Base-by-base conservation (phyloP, 176 grass and related monocot species). In the Pharus latifolius region DNA sequence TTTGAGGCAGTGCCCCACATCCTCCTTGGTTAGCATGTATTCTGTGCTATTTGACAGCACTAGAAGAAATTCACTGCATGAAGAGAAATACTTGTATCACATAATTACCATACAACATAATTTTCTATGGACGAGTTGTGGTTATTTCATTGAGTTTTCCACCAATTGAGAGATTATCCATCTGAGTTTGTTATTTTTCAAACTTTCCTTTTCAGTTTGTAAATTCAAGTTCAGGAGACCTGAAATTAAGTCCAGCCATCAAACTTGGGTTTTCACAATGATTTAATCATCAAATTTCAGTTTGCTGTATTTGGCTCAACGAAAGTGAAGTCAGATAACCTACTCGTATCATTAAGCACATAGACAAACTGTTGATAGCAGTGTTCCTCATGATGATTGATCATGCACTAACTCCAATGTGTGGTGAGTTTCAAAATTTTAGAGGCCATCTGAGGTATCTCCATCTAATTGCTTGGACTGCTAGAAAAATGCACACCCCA, bases 21-120 rank as follows among this genome's bases (percentile, higher is more conserved):
- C 95, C 42, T 88, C 81, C 60, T 91, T 94, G 11, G 68, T 81
- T 68, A 91, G 47, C 7, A 34, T 91, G 73, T 99, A 99, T 55
- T 94, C 72, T 15, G 31, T 88, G 47, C 83, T 86, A 65, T 86
- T 88, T 72, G 84, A 81, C 32, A 88, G 83, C 69, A 79, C 84
- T 78, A 94, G 69, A 78, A 82, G 63, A 83, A 83, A 85, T 41
- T 63, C 85, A 41, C 90, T 99, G 81, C 73, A 83, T 15, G 16
- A 29, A 75, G 75, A 28, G 7, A 83, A 76, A 82, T 50, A 80
- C 2, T 56, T 37, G 4, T 46, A 26, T 48, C 37, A 51, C 48
- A 67, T 78, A 20, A 61, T 22, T 17, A 29, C 11, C 58, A 73
- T 65, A 51, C 37, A 23, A n/a, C 13, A 43, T 28, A 12, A 57